A percentile compares a stretch with the other conserved stretches of the same genome.
Evolutionary conservation across 2,329 filamentous ascomycete genomes (phyloP).

Genomic region (Scytalidium lignicola): DNA sequence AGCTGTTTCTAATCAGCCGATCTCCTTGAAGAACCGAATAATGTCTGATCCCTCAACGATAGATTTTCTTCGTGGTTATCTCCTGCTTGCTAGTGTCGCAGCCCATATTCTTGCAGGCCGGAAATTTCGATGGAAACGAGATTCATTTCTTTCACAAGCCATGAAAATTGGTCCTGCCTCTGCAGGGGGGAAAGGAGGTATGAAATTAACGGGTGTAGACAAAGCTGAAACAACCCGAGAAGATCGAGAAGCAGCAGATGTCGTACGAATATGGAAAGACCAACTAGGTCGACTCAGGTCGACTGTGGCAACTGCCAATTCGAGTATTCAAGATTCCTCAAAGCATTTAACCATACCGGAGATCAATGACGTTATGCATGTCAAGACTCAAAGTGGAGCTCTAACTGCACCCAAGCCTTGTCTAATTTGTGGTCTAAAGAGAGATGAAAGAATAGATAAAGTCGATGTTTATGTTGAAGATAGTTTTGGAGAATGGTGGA

Average conservation of each 20-base stretch:
- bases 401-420: conserved; percentile 71
- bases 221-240: conserved; percentile 78
- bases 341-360: conserved; percentile 54
- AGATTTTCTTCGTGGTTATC: conserved; percentile 58
- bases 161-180: conserved; percentile 79
- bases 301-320: conserved; percentile 62
- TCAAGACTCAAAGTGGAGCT: conserved; percentile 67
- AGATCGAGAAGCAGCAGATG: conserved; percentile 77
- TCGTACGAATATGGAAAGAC: conserved; percentile 68
- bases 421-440: conserved; percentile 79
- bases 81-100: conserved; percentile 60
- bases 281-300: conserved; percentile 71
- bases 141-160: conserved; percentile 75
- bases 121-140: conserved; percentile 84
- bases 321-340: conserved; percentile 25
- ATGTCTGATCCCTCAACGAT: conserved; percentile 58
- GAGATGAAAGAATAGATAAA: conserved; percentile 75
- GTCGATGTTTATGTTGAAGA: conserved; percentile 69
- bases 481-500: conserved; percentile 96
- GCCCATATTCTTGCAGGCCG: conserved; percentile 81
- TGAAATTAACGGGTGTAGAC: conserved; percentile 87
- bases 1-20: conserved; percentile 53
- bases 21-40: conserved; percentile 56
- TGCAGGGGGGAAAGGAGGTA: conserved; percentile 71
- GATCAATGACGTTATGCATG: conserved; percentile 61